phyloP scores from a whole-genome alignment of 805 yeast species.

The Danielozyma ontarioensis region DNA sequence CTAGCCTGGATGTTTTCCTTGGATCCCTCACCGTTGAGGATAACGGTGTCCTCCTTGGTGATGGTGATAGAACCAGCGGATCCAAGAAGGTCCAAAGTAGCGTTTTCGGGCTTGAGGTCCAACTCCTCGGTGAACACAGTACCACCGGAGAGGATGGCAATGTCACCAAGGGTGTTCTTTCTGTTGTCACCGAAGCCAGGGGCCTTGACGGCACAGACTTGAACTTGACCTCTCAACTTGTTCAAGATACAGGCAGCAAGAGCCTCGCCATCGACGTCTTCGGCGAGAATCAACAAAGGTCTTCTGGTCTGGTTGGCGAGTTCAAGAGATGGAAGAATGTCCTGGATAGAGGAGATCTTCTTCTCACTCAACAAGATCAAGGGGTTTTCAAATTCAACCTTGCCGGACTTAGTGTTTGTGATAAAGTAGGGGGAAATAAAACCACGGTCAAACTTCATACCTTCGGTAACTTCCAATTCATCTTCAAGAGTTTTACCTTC shows the following conservation, averaged over 20 bases:
- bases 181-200: constrained; percentile 99
- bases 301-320: constrained; percentile 89
- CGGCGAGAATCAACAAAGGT: constrained; percentile 90
- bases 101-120: constrained; percentile 92
- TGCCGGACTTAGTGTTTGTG: constrained; percentile 87
- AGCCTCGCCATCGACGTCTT: constrained; percentile 97
- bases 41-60: constrained; percentile 93
- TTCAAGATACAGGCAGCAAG: constrained; percentile 95
- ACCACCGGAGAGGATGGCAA: constrained; percentile 93
- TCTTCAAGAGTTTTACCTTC: constrained; percentile 97
- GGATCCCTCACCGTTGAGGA: constrained; percentile 87
- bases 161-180: constrained; percentile 91
- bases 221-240: constrained; percentile 97
- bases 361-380: constrained; percentile 83
- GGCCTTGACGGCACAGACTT: constrained; percentile 95
- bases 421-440: constrained; percentile 95
- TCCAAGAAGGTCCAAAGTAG: constrained; percentile 85
- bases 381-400: constrained; percentile 94
- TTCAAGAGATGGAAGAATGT: constrained; percentile 88
- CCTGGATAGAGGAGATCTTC: constrained; percentile 86
- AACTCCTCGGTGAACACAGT: constrained; percentile 88
- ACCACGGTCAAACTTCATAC: constrained; percentile 98
- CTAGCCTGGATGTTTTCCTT: constrained; percentile 77
- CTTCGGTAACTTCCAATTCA: constrained; percentile 93
- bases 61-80: constrained; percentile 86